Evolutionary conservation across 1,284 basidiomycete genomes (phyloP).

Genomic region (Cryptococcus jaspeensis): DNA sequence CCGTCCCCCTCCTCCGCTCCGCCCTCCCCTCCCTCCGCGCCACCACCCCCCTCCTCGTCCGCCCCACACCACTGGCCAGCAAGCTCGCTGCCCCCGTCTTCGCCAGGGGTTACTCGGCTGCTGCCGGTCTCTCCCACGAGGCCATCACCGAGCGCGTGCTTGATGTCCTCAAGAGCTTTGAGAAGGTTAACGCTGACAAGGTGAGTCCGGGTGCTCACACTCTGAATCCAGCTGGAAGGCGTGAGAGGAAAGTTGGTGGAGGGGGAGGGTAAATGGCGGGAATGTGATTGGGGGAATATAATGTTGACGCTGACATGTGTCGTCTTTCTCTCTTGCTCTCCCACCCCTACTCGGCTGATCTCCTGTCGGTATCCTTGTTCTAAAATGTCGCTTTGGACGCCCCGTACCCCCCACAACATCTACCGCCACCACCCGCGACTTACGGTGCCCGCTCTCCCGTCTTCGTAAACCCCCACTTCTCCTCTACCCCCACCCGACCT

Average conservation of each 20-base stretch:
- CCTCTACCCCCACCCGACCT: background rate
- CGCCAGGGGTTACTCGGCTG: conserved; percentile 66
- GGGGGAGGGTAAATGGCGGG: conserved; percentile 5
- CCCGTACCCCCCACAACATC: background rate
- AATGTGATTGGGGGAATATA: conserved; percentile 9
- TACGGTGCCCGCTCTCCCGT: background rate
- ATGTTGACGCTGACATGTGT: no score
- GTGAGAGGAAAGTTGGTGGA: background rate
- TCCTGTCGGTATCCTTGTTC: background rate
- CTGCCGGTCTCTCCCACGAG: conserved; percentile 69
- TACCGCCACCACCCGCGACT: background rate
- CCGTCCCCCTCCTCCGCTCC: conserved; percentile 22
- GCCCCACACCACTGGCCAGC: conserved; percentile 1
- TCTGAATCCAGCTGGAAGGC: background rate
- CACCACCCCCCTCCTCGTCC: conserved; percentile 13
- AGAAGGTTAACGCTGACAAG: conserved; percentile 87
- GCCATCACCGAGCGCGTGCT: conserved; percentile 79
- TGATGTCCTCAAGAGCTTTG: conserved; percentile 89
- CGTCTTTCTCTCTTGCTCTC: background rate
- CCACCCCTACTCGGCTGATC: background rate
- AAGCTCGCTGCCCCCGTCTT: conserved; percentile 6
- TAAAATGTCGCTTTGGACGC: background rate
- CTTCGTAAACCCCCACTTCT: background rate
- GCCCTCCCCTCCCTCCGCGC: conserved; percentile 21
- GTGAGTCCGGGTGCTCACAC: conserved; percentile 53